Conservation (phyloP, 352 stramenopile genomes). For the Saprolegnia diclina region DNA sequence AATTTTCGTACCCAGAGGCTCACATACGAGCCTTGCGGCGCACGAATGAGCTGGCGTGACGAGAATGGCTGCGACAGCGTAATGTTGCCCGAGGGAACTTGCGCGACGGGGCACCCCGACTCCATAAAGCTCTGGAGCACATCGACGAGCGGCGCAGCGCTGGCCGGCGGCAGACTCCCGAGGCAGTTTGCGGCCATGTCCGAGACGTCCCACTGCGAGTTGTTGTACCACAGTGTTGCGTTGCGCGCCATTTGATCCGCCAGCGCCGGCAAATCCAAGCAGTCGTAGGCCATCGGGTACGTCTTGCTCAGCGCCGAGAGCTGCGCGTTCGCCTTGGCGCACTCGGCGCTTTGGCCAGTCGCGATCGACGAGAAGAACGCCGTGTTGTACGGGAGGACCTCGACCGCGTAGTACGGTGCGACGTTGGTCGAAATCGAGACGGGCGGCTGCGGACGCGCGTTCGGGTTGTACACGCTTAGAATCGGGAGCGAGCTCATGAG, state of each 20-base stretch:
- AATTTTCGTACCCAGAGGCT: background rate
- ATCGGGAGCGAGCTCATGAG: background rate
- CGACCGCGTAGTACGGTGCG: constrained; percentile 3
- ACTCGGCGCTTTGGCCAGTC: background rate
- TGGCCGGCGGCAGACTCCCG: background rate
- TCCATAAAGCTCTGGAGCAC: background rate
- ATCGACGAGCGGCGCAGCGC: background rate
- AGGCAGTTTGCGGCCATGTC: background rate
- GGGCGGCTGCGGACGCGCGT: background rate
- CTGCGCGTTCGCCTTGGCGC: background rate
- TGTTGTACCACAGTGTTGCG: background rate
- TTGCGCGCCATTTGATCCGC: background rate
- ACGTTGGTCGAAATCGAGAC: constrained; percentile 1
- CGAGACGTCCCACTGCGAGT: constrained; percentile 5
- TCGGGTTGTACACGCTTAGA: constrained; percentile 9
- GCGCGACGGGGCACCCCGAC: background rate
- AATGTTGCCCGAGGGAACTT: background rate
- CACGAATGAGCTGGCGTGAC: background rate
- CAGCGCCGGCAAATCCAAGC: background rate
- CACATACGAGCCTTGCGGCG: constrained; percentile 8
- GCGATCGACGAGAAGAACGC: background rate
- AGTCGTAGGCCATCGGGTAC: background rate
- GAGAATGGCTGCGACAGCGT: background rate
- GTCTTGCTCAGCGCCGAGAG: background rate
- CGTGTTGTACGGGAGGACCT: constrained; percentile 10